Conservation (phyloP, 2,329 filamentous ascomycete species). For the Furcasterigmium furcatum region DNA sequence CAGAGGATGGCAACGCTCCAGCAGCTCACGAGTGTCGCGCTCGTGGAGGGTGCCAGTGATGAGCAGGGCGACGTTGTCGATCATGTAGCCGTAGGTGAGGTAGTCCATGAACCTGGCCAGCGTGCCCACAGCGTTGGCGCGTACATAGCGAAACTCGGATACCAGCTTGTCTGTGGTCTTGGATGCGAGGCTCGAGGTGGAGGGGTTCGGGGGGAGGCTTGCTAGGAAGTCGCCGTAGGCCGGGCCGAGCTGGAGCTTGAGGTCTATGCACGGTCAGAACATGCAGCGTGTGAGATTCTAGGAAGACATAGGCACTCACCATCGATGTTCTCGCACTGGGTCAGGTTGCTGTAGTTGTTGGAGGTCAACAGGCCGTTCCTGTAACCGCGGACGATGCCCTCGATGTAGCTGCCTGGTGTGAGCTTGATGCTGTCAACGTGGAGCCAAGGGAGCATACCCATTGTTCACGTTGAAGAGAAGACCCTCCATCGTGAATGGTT, state of each 20-base stretch:
- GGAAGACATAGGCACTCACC: conserved; percentile 50
- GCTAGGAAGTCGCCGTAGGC: conserved; percentile 97
- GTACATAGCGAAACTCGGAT: conserved; percentile 93
- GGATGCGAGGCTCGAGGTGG: conserved; percentile 88
- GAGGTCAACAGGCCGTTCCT: conserved; percentile 88
- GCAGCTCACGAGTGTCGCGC: conserved; percentile 89
- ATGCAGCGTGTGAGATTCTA: background rate
- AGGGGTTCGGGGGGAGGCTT: conserved; percentile 90
- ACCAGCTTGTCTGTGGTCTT: conserved; percentile 99
- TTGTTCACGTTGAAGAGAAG: conserved; percentile 93
- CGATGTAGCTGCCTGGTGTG: conserved; percentile 71
- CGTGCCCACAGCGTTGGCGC: conserved; percentile 88
- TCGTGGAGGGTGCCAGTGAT: conserved; percentile 98
- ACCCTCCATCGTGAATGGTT: conserved; percentile 67
- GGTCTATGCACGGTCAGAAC: conserved; percentile 56
- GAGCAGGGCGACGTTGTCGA: conserved; percentile 96
- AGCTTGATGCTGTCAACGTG: conserved; percentile 7
- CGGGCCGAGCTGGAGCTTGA: conserved; percentile 95
- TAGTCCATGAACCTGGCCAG: conserved; percentile 97
- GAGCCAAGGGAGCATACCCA: conserved; percentile 54
- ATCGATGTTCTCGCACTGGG: conserved; percentile 96
- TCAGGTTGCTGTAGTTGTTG: conserved; percentile 91
- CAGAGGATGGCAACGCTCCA: conserved; percentile 93
- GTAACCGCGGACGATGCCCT: conserved; percentile 96
- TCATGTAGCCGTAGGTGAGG: conserved; percentile 99